These are phyloP conservation scores for Auriscalpium orientale DNA, from an alignment of 768 basidiomycete genomes.

Conservation along the genomic window DNA sequence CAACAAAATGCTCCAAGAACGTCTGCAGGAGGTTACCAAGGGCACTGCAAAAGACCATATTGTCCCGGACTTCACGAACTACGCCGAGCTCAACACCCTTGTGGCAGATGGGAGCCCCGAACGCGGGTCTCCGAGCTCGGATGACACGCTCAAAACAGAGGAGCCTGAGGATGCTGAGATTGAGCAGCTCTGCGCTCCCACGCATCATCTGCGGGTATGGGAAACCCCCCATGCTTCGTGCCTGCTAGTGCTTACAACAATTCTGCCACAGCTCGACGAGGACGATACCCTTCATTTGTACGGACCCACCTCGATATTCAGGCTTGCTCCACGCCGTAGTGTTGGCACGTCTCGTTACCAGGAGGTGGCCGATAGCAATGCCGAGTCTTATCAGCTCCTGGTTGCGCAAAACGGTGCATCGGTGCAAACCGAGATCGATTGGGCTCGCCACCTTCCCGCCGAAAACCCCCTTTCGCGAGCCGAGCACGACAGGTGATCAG, in stretches of 20 bases:
- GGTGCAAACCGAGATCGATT: conserved; percentile 18
- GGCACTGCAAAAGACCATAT: conserved; percentile 1
- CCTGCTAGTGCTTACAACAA: background rate
- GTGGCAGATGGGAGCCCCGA: conserved; percentile 9
- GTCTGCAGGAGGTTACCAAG: background rate
- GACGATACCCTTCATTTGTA: conserved; percentile 23
- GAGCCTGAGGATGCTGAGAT: conserved; percentile 20
- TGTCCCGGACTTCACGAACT: conserved; percentile 7
- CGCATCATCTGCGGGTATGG: conserved; percentile 21
- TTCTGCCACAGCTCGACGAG: conserved; percentile 12
- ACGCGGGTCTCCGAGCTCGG: conserved; percentile 3
- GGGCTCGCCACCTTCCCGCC: conserved; percentile 23
- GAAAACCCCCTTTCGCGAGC: conserved; percentile 22
- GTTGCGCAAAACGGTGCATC: background rate
- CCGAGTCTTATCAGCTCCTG: conserved; percentile 4
- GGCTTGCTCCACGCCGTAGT: conserved; percentile 19
- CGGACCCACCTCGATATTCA: conserved; percentile 25
- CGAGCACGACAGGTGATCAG: conserved; percentile 23
- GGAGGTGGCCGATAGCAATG: background rate
- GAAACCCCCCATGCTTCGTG: background rate
- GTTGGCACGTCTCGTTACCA: background rate
- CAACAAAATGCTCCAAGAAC: conserved; percentile 20
- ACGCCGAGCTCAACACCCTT: conserved; percentile 5
- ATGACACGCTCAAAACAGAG: conserved; percentile 8
- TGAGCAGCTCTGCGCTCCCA: conserved; percentile 20